These are phyloP conservation scores for Staphylotrichum longicolle DNA, from an alignment of 495 filamentous ascomycete species.

Conservation along the genomic window DNA sequence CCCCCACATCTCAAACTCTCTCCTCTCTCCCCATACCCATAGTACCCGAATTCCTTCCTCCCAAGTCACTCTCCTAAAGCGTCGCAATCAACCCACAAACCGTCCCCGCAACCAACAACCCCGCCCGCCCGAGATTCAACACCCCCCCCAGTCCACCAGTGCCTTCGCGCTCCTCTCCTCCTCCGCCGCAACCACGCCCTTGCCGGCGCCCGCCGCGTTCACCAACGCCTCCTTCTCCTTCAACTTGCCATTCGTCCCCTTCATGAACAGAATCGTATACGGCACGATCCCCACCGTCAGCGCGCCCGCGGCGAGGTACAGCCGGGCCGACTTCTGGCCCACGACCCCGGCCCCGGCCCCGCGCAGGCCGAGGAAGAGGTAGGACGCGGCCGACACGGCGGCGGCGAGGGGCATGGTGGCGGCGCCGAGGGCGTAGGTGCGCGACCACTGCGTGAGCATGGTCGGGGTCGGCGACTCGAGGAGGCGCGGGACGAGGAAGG, in stretches of 20 bases:
- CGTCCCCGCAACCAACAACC: slow-evolving; percentile 28
- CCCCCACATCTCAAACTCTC: not conserved
- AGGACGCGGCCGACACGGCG: slow-evolving; percentile 34
- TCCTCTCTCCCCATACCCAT: no score
- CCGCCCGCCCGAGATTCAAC: slow-evolving; percentile 49
- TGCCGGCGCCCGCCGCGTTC: slow-evolving; percentile 10
- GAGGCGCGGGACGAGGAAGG: slow-evolving; percentile 48
- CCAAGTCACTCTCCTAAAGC: not conserved
- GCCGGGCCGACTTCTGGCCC: not conserved
- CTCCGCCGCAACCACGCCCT: slow-evolving; percentile 12
- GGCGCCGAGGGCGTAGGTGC: slow-evolving; percentile 37
- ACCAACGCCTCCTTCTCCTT: slow-evolving; percentile 31
- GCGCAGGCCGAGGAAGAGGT: slow-evolving; percentile 43
- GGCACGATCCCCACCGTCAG: slow-evolving; percentile 47
- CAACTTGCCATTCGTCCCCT: slow-evolving; percentile 44
- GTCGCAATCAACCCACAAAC: slow-evolving; percentile 23
- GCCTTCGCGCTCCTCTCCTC: slow-evolving; percentile 37
- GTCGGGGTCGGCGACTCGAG: slow-evolving; percentile 52
- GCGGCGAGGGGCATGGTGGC: slow-evolving; percentile 35
- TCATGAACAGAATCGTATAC: slow-evolving; percentile 49
- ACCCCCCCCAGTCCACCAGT: slow-evolving; percentile 54
- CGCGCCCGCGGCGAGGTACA: slow-evolving; percentile 45
- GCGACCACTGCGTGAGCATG: slow-evolving; percentile 52
- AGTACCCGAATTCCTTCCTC: no score
- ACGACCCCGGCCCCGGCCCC: no score